Evolutionary conservation across 1,139 yeast genomes (phyloP).

Genomic region (Lodderomyces theae): DNA sequence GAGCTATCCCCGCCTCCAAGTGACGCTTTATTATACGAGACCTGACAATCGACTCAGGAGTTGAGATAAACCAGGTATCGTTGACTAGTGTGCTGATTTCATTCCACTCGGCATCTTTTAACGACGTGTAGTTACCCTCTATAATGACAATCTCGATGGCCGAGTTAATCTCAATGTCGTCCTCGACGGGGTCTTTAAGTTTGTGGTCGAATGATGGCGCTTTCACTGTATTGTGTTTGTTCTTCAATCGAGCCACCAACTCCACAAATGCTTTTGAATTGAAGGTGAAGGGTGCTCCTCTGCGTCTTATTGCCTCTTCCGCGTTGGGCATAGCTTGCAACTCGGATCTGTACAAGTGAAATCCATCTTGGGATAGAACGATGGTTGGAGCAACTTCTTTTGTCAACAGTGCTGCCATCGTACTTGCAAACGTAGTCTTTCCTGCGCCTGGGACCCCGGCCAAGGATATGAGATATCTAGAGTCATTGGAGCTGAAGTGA

Average conservation of each 20-base stretch:
- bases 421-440: constrained; percentile 62
- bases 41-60: constrained; percentile 46
- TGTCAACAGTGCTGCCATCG: constrained; percentile 19
- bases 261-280: constrained; percentile 48
- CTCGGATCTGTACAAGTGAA: constrained; percentile 62
- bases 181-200: constrained; percentile 60
- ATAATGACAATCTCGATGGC: constrained; percentile 51
- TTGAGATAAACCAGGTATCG: constrained; percentile 46
- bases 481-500: constrained; percentile 3
- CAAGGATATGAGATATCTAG: constrained; percentile 51
- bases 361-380: constrained; percentile 70
- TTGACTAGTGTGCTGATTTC: constrained; percentile 35
- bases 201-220: constrained; percentile 81
- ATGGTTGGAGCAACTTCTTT: constrained; percentile 17
- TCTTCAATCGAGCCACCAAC: constrained; percentile 22
- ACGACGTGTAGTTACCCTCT: constrained; percentile 63
- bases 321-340: constrained; percentile 54
- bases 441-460: constrained; percentile 87
- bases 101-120: constrained; percentile 52
- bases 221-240: constrained; percentile 20
- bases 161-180: constrained; percentile 44
- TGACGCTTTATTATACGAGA: constrained; percentile 70
- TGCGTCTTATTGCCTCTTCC: constrained; percentile 52
- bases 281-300: constrained; percentile 88
- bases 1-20: constrained; percentile 63